A percentile compares a stretch with the other conserved stretches of the same genome.
These are phyloP conservation scores for Annulohypoxylon maeteangense DNA, from an alignment of 495 filamentous ascomycete genomes.

Conservation along the genomic window DNA sequence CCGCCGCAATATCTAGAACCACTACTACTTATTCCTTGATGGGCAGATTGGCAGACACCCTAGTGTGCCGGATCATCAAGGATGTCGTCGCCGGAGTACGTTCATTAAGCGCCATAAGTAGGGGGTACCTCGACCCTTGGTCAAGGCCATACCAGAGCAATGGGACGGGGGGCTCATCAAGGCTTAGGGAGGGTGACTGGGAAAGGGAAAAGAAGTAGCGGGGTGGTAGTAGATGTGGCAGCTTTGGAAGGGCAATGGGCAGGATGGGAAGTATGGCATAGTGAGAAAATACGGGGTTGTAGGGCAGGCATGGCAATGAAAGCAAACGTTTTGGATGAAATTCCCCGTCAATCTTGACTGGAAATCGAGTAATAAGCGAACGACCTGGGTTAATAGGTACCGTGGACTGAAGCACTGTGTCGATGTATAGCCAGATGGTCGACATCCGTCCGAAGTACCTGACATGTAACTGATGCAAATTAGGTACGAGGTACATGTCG, in stretches of 20 bases:
- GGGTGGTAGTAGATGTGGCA: slow-evolving; percentile 38
- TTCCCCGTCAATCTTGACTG: slow-evolving; percentile 36
- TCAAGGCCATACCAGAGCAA: slow-evolving; percentile 21
- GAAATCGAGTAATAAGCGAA: slow-evolving; percentile 39
- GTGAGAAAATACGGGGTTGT: slow-evolving; percentile 38
- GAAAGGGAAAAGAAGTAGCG: slow-evolving; percentile 19
- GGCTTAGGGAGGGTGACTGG: slow-evolving; percentile 24
- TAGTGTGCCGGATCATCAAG: slow-evolving; percentile 29
- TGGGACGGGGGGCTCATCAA: slow-evolving; percentile 28
- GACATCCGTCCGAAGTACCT: slow-evolving; percentile 23
- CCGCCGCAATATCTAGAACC: slow-evolving; percentile 31
- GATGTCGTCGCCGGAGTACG: slow-evolving; percentile 16
- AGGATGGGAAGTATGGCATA: slow-evolving; percentile 17
- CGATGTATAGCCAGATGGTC: slow-evolving; percentile 22
- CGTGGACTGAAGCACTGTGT: slow-evolving; percentile 34
- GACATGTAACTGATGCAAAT: slow-evolving; percentile 28
- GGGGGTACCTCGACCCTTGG: slow-evolving; percentile 27
- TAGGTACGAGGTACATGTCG: slow-evolving; percentile 31
- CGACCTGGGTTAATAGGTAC: slow-evolving; percentile 28
- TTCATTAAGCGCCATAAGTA: slow-evolving; percentile 37
- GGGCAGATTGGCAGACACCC: slow-evolving; percentile 35
- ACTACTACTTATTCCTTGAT: slow-evolving; percentile 24
- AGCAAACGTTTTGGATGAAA: slow-evolving; percentile 28
- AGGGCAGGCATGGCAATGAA: slow-evolving; percentile 36
- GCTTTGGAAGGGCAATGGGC: slow-evolving; percentile 25